These are phyloP conservation scores for Botrytis tulipae DNA, from an alignment of 2,329 filamentous ascomycete species.

Conservation along the genomic window DNA sequence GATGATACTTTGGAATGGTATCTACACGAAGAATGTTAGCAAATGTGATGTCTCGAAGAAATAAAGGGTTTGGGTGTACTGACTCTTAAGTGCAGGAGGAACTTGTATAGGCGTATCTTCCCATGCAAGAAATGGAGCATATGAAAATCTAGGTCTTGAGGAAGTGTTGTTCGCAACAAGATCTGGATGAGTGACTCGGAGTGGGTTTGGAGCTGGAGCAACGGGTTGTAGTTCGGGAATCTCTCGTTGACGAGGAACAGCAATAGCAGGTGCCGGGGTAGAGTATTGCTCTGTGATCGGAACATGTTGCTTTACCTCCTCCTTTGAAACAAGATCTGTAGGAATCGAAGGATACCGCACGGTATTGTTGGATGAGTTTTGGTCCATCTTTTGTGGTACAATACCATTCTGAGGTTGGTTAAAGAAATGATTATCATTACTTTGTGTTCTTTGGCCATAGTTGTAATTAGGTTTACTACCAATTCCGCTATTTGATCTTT, in stretches of 20 bases:
- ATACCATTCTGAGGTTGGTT: conserved; percentile 24
- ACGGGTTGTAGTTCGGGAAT: neutral
- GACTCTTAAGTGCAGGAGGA: conserved; percentile 35
- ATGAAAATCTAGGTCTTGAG: conserved; percentile 29
- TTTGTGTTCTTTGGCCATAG: conserved; percentile 27
- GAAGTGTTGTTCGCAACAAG: conserved; percentile 28
- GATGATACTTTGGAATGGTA: conserved; percentile 38
- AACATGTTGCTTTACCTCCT: conserved; percentile 19
- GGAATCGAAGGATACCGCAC: conserved; percentile 24
- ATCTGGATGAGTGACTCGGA: conserved; percentile 34
- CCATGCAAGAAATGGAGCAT: conserved; percentile 36
- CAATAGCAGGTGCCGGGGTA: neutral
- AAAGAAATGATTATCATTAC: conserved; percentile 23
- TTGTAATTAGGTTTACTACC: conserved; percentile 22
- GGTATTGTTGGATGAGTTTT: conserved; percentile 23
- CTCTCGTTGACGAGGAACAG: conserved; percentile 9
- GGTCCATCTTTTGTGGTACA: conserved; percentile 21
- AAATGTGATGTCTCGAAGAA: conserved; percentile 3
- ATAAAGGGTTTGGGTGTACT: conserved; percentile 19
- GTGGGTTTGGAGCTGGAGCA: conserved; percentile 21
- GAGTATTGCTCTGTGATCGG: conserved; percentile 15
- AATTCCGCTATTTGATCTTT: conserved; percentile 26
- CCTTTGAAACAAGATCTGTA: conserved; percentile 19
- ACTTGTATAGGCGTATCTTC: conserved; percentile 32
- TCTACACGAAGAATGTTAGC: conserved; percentile 24